A percentile compares a stretch with the other conserved stretches of the same genome.
These are phyloP conservation scores for Vitis riparia DNA, from an alignment of 164 flowering plant genomes.

Conservation along the genomic window DNA sequence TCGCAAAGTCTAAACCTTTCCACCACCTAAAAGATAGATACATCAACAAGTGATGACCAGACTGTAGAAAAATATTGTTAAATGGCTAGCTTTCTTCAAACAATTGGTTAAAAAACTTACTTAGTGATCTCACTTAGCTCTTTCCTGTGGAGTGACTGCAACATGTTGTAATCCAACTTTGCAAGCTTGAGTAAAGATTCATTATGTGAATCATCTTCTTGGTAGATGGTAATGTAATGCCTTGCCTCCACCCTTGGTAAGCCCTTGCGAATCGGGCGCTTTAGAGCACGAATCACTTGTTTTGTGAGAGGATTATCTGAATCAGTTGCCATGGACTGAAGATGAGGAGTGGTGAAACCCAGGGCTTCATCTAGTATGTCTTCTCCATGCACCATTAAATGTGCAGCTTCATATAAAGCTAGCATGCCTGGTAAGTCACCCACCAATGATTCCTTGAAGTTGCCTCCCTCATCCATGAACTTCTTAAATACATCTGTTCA, in stretches of 20 bases:
- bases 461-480: neutral
- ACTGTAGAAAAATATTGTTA: neutral
- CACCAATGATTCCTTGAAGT: neutral
- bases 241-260: too few species aligned
- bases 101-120: neutral
- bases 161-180: conserved; percentile 1
- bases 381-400: neutral
- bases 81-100: too few species aligned
- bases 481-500: neutral
- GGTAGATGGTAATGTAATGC: too few species aligned
- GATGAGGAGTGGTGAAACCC: neutral
- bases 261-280: neutral
- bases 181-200: neutral
- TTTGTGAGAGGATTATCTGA: neutral
- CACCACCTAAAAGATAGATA: too few species aligned
- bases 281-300: neutral
- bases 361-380: neutral
- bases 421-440: neutral
- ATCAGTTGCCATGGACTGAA: neutral
- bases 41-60: too few species aligned
- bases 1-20: too few species aligned
- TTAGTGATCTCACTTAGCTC: neutral
- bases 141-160: neutral
- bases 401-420: neutral
- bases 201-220: neutral